Evolutionary conservation across 257 asterid species (phyloP).

Genomic region (Ligustrum vulgare): DNA sequence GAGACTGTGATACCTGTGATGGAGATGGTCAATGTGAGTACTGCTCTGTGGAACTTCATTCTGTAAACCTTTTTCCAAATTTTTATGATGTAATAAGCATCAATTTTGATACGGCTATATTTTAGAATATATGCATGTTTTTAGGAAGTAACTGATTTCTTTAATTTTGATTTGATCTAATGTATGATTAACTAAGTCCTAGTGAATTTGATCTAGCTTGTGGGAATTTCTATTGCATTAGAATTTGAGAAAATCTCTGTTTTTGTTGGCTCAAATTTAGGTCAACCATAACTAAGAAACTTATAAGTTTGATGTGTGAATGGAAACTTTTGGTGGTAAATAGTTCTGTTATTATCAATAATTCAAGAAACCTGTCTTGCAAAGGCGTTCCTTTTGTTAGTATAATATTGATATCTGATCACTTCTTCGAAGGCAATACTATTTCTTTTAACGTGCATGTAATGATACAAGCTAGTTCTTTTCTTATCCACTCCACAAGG

Average conservation of each 20-base stretch:
- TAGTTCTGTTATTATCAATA: no score
- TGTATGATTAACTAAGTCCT: neutral
- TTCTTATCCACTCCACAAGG: neutral
- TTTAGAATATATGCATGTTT: neutral
- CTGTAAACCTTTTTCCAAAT: neutral
- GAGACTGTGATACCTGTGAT: conserved; percentile 94
- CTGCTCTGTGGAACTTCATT: conserved; percentile 33
- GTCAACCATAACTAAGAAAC: neutral
- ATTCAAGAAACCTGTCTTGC: no score
- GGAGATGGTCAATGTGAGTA: conserved; percentile 97
- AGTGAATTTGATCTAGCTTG: neutral
- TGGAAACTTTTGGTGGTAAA: neutral
- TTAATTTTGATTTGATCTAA: neutral
- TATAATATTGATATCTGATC: no score
- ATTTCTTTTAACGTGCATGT: neutral
- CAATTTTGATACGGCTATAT: neutral
- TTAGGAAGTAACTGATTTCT: neutral
- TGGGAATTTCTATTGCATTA: neutral
- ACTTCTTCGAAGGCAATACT: neutral
- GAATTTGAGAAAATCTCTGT: neutral
- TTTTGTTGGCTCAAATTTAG: neutral
- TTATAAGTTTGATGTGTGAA: neutral
- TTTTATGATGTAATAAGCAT: neutral
- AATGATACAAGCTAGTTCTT: neutral
- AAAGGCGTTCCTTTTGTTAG: neutral